Evolutionary conservation across 352 stramenopile species (phyloP).

Genomic region (Phytophthora ohioensis): DNA sequence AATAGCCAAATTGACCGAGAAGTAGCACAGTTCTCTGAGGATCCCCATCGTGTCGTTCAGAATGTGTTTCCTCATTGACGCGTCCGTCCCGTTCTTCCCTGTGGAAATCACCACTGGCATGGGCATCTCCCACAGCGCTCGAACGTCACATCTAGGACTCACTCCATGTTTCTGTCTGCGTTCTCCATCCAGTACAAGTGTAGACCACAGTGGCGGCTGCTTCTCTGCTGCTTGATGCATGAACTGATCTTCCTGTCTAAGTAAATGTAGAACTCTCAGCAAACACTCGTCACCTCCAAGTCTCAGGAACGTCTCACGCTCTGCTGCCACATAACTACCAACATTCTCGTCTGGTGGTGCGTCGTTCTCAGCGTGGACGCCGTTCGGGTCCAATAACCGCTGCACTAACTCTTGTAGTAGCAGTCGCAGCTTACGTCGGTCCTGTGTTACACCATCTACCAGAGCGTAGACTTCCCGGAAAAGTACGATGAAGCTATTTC

Average conservation of each 20-base stretch:
- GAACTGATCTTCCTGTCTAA: slow-evolving; percentile 64
- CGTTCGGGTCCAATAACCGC: slow-evolving; percentile 72
- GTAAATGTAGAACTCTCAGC: slow-evolving; percentile 72
- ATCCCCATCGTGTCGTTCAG: slow-evolving; percentile 84
- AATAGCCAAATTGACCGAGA: slow-evolving; percentile 69
- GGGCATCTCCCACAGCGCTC: slow-evolving; percentile 64
- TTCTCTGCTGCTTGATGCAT: slow-evolving; percentile 16
- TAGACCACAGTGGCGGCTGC: slow-evolving; percentile 33
- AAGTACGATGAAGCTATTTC: slow-evolving; percentile 58
- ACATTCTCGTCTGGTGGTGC: slow-evolving; percentile 31
- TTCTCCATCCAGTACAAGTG: slow-evolving; percentile 47
- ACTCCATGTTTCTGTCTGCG: slow-evolving; percentile 38
- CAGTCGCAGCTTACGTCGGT: slow-evolving; percentile 65
- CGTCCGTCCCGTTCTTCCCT: slow-evolving; percentile 56
- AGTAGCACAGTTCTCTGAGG: slow-evolving; percentile 86
- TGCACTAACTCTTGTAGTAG: slow-evolving; percentile 80
- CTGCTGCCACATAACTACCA: slow-evolving; percentile 46
- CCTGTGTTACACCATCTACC: slow-evolving; percentile 50
- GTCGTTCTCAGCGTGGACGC: slow-evolving; percentile 47
- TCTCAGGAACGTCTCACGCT: slow-evolving; percentile 76
- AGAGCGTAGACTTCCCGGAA: slow-evolving; percentile 79
- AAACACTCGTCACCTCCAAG: slow-evolving; percentile 81
- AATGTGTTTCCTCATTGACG: slow-evolving; percentile 58
- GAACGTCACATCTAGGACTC: slow-evolving; percentile 56
- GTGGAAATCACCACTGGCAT: slow-evolving; percentile 40